Conservation (phyloP, 2,329 filamentous ascomycete genomes). For the Aureobasidium sp. region DNA sequence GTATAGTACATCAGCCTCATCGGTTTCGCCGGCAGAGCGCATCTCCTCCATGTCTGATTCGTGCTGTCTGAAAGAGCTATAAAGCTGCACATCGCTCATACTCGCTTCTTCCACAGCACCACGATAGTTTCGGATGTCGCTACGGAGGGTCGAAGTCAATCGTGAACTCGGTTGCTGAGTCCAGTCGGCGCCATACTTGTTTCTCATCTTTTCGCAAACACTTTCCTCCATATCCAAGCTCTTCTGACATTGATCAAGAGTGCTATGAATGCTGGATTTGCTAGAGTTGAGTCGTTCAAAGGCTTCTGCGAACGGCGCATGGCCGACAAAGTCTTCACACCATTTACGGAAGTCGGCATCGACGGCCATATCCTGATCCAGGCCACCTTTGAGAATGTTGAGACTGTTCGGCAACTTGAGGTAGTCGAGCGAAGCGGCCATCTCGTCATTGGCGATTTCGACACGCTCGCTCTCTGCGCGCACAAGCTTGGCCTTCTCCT, state of each 20-base stretch:
- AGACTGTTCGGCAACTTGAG: slow-evolving; percentile 81
- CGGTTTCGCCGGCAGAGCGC: slow-evolving; percentile 77
- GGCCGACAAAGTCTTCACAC: slow-evolving; percentile 86
- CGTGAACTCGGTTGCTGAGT: slow-evolving; percentile 91
- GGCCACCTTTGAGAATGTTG: slow-evolving; percentile 84
- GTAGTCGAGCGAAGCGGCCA: slow-evolving; percentile 92
- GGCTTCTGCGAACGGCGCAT: slow-evolving; percentile 69
- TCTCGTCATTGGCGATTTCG: slow-evolving; percentile 86
- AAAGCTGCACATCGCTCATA: slow-evolving; percentile 76
- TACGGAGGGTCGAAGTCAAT: slow-evolving; percentile 77
- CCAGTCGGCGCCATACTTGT: slow-evolving; percentile 93
- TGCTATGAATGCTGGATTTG: slow-evolving; percentile 65
- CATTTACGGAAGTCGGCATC: slow-evolving; percentile 89
- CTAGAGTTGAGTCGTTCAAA: slow-evolving; percentile 74
- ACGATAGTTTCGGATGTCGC: slow-evolving; percentile 80
- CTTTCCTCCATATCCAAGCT: slow-evolving; percentile 95
- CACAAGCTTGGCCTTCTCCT: slow-evolving; percentile 94
- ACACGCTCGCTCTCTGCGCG: slow-evolving; percentile 90
- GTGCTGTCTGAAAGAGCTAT: slow-evolving; percentile 75
- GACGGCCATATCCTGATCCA: slow-evolving; percentile 79
- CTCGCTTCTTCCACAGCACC: slow-evolving; percentile 85
- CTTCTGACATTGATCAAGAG: slow-evolving; percentile 74
- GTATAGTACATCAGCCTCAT: slow-evolving; percentile 82
- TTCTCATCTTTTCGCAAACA: slow-evolving; percentile 98
- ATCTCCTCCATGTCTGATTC: slow-evolving; percentile 91